A percentile compares a stretch with the other conserved stretches of the same genome.
Evolutionary conservation across 140 eudicot genomes (phyloP).

Genomic region (Ambrosia hybrid): DNA sequence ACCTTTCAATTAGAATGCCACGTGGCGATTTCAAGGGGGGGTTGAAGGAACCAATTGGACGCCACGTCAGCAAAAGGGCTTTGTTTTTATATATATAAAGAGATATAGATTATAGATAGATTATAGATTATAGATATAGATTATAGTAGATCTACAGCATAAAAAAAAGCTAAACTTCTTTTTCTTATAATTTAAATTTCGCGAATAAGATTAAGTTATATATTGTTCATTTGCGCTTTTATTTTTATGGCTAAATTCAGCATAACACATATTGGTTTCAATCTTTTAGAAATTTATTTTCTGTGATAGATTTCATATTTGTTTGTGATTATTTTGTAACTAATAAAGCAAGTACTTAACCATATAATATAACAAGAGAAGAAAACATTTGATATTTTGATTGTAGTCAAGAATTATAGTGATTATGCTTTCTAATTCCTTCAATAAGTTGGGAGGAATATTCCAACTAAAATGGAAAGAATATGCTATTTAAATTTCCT

Average conservation of each 20-base stretch:
- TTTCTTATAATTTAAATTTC: too few species aligned
- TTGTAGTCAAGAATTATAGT: not conserved
- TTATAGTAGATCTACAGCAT: too few species aligned
- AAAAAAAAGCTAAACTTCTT: too few species aligned
- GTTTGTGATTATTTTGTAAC: not conserved
- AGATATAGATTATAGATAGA: too few species aligned
- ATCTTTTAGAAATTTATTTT: too few species aligned
- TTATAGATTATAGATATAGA: too few species aligned
- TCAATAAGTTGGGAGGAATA: conserved; percentile 2
- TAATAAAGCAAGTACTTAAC: not conserved
- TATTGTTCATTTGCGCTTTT: too few species aligned
- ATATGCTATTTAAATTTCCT: conserved; percentile 15
- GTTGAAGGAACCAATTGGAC: too few species aligned
- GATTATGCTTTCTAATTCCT: not conserved
- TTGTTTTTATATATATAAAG: too few species aligned
- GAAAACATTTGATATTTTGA: not conserved
- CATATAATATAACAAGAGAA: not conserved
- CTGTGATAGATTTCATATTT: not conserved
- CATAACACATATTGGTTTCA: not conserved
- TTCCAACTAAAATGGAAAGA: conserved; percentile 9
- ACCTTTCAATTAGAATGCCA: too few species aligned
- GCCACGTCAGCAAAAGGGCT: conserved; percentile 20
- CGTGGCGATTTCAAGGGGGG: too few species aligned
- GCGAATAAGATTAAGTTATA: too few species aligned
- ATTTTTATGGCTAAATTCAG: not conserved